These are phyloP conservation scores for Cladosporium colombiae DNA, from an alignment of 2,329 filamentous ascomycete species.

Conservation along the genomic window DNA sequence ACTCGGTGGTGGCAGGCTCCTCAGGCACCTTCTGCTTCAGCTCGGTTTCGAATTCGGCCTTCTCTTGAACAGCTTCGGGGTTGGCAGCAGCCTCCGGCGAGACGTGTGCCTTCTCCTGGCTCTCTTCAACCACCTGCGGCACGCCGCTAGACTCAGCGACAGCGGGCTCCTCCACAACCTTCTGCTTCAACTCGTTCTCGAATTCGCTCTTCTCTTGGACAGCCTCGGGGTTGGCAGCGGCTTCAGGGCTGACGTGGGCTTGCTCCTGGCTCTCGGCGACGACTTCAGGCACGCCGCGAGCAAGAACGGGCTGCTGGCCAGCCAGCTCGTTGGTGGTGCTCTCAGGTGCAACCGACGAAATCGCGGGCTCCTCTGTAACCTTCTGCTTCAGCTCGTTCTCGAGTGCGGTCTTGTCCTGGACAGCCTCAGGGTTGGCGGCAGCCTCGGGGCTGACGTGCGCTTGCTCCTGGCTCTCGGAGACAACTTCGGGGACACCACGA, in stretches of 20 bases:
- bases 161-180: slow-evolving; percentile 50
- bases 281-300: slow-evolving; percentile 57
- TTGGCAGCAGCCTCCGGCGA: slow-evolving; percentile 67
- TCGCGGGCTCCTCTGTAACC: slow-evolving; percentile 47
- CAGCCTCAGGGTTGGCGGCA: slow-evolving; percentile 61
- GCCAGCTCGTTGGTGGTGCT: slow-evolving; percentile 52
- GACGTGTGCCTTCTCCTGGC: slow-evolving; percentile 65
- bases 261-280: slow-evolving; percentile 72
- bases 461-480: slow-evolving; percentile 70
- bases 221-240: slow-evolving; percentile 63
- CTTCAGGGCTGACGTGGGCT: slow-evolving; percentile 65
- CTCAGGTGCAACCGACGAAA: not conserved
- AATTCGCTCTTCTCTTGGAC: slow-evolving; percentile 49
- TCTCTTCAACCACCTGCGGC: slow-evolving; percentile 68
- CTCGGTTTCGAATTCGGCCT: slow-evolving; percentile 64
- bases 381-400: slow-evolving; percentile 70
- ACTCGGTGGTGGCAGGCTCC: slow-evolving; percentile 30
- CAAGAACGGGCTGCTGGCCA: slow-evolving; percentile 47
- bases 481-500: slow-evolving; percentile 59
- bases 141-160: slow-evolving; percentile 49
- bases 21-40: slow-evolving; percentile 52
- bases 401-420: slow-evolving; percentile 49
- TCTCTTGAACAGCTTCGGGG: slow-evolving; percentile 51
- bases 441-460: slow-evolving; percentile 67
- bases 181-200: slow-evolving; percentile 68